These are phyloP conservation scores for Fraxinus sp. DNA, from an alignment of 305 asterid genomes.

Conservation along the genomic window DNA sequence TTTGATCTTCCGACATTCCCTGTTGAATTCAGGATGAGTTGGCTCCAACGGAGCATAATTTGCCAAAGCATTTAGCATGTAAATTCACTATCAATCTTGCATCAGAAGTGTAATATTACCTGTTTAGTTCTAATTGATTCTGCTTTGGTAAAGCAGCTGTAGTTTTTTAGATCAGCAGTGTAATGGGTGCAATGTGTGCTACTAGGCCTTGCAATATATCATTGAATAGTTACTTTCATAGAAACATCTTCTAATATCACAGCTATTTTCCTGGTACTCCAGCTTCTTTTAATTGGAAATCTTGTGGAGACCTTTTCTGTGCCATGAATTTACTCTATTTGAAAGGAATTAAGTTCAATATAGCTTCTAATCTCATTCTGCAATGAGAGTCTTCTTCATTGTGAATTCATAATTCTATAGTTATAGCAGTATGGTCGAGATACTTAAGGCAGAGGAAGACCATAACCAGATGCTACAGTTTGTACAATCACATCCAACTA, in stretches of 20 bases:
- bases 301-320: background rate
- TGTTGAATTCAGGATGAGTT: background rate
- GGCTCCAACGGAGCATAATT: background rate
- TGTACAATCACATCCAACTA: background rate
- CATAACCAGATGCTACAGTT: background rate
- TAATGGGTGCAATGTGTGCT: background rate
- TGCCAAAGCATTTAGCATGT: background rate
- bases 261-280: background rate
- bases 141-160: background rate
- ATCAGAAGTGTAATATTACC: background rate
- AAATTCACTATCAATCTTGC: background rate
- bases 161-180: background rate
- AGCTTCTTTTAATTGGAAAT: background rate
- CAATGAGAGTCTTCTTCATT: background rate
- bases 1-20: background rate
- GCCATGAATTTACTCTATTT: background rate
- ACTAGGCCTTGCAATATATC: background rate
- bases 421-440: conserved; percentile 1
- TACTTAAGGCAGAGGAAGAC: conserved; percentile 11
- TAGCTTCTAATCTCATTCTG: background rate
- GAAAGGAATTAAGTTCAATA: conserved; percentile 8
- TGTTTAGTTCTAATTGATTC: background rate
- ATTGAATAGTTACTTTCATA: background rate
- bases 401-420: background rate
- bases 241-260: background rate